Conservation (phyloP, 257 asterid species). For the Nemophila menziesii region DNA sequence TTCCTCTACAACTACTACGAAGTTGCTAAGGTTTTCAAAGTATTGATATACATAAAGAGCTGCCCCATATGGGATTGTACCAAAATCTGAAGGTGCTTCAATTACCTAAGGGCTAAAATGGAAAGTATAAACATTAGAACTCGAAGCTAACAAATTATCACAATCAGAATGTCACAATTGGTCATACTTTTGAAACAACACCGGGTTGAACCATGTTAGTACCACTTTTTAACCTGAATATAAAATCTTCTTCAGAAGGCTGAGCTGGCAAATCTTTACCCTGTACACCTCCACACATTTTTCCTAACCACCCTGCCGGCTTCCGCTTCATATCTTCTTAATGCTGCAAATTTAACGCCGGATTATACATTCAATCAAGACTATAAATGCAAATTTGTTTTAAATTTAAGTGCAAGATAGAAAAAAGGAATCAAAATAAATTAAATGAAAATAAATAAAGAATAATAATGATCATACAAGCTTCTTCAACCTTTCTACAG, state of each 20-base stretch:
- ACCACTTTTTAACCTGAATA: conserved; percentile 82
- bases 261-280: conserved; percentile 87
- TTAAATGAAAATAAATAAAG: no score
- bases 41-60: conserved; percentile 74
- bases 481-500: no score
- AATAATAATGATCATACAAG: no score
- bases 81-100: conserved; percentile 54
- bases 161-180: conserved; percentile 5
- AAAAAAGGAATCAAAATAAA: no score
- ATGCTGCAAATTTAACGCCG: conserved; percentile 40
- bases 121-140: conserved; percentile 7
- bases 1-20: conserved; percentile 54
- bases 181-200: conserved; percentile 62
- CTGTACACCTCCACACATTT: conserved; percentile 72
- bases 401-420: no score
- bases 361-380: conserved; percentile 8
- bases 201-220: conserved; percentile 74
- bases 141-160: conserved; percentile 2
- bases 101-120: conserved; percentile 43
- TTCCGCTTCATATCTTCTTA: conserved; percentile 81
- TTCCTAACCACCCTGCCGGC: conserved; percentile 82
- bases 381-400: not conserved
- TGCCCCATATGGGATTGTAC: conserved; percentile 62
- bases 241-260: conserved; percentile 87
- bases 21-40: conserved; percentile 78